phyloP scores from a whole-genome alignment of 176 grass and related monocot species.

The Thalia dealbata region DNA sequence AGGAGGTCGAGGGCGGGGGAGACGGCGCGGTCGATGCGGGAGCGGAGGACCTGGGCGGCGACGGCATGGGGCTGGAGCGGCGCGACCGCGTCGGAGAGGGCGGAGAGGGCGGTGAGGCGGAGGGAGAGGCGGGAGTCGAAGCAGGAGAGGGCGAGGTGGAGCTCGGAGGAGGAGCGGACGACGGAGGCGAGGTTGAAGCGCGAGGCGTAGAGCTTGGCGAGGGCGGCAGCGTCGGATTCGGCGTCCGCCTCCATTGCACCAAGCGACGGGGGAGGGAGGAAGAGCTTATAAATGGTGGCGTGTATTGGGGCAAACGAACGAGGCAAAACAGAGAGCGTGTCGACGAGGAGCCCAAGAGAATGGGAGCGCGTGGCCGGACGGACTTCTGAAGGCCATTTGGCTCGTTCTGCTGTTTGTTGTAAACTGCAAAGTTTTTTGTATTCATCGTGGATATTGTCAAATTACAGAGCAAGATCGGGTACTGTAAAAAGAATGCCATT shows the following conservation, averaged over 20 bases:
- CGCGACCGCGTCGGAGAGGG: conserved; percentile 12
- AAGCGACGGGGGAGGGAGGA: neutral
- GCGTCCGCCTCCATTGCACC: neutral
- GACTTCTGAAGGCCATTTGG: neutral
- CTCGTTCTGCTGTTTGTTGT: neutral
- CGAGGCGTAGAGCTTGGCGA: conserved; percentile 30
- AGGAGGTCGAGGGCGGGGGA: conserved; percentile 30
- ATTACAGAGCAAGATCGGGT: too few relatives aligned
- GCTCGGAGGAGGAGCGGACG: conserved; percentile 21
- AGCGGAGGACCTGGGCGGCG: conserved; percentile 24
- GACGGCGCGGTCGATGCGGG: conserved; percentile 44
- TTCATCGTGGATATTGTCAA: too few relatives aligned
- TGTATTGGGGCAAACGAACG: neutral
- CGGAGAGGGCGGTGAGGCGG: conserved; percentile 1
- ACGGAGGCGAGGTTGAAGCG: conserved; percentile 27
- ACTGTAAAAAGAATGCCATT: too few relatives aligned
- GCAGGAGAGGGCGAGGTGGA: conserved; percentile 24
- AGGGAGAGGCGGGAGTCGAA: conserved; percentile 16
- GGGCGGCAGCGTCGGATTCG: neutral
- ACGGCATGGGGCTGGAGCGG: conserved; percentile 36
- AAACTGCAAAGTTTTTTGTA: too few relatives aligned
- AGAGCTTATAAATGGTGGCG: neutral
- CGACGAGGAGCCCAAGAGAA: neutral
- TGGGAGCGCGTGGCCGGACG: neutral
- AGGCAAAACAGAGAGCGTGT: neutral